A percentile compares a stretch with the other conserved stretches of the same genome.
Evolutionary conservation across 352 stramenopile genomes (phyloP).

Genomic region (Globisporangium alternatum): DNA sequence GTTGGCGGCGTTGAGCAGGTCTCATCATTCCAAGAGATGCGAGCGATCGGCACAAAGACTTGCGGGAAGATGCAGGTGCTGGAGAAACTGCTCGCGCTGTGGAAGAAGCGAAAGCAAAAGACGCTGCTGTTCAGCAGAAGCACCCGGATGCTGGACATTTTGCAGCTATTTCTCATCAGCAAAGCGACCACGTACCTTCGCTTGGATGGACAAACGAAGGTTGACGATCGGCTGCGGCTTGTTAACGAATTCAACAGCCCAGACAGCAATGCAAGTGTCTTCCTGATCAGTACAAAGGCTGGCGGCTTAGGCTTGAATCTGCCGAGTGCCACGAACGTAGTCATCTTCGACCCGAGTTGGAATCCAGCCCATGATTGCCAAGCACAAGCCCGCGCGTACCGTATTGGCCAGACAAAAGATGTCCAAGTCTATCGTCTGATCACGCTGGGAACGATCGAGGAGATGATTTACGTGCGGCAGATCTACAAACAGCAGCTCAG

Average conservation of each 20-base stretch:
- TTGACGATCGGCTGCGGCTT: slow-evolving; percentile 68
- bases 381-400: slow-evolving; percentile 79
- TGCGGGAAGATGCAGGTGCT: slow-evolving; percentile 83
- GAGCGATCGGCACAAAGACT: slow-evolving; percentile 57
- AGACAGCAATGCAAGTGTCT: slow-evolving; percentile 56
- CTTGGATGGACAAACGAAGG: slow-evolving; percentile 71
- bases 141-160: slow-evolving; percentile 78
- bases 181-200: slow-evolving; percentile 59
- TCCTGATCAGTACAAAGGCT: slow-evolving; percentile 76
- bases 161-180: slow-evolving; percentile 72
- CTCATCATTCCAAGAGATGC: slow-evolving; percentile 52
- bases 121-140: slow-evolving; percentile 78
- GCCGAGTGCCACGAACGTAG: slow-evolving; percentile 78
- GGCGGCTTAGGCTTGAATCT: slow-evolving; percentile 78
- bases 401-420: slow-evolving; percentile 84
- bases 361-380: slow-evolving; percentile 86
- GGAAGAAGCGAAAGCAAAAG: slow-evolving; percentile 61
- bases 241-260: slow-evolving; percentile 73
- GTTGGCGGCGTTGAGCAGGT: slow-evolving; percentile 63
- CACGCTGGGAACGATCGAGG: slow-evolving; percentile 81
- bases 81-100: slow-evolving; percentile 62
- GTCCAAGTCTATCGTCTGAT: slow-evolving; percentile 85
- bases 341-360: slow-evolving; percentile 87
- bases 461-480: slow-evolving; percentile 87
- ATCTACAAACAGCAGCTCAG: slow-evolving; percentile 88